Evolutionary conservation across 345 rosid genomes (phyloP), one percentile per base, ranked within the genome.

Genomic region (Schrenkiella parvula): DNA sequence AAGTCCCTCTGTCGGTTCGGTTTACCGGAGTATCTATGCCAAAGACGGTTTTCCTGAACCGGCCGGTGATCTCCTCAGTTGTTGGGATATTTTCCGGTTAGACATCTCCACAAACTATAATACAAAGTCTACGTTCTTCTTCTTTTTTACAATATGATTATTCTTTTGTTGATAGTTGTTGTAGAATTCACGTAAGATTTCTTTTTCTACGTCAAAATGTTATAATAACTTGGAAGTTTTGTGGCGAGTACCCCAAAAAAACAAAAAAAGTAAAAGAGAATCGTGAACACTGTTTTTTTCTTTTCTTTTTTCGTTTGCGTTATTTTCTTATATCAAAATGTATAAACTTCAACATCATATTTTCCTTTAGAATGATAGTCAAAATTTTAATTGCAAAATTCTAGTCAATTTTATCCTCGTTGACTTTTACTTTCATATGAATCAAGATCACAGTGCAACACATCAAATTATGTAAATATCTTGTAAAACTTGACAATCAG

Each of bases 71-170:
- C 55, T 95, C 83, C 70, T 88, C 46, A 83, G 88, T 72, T 88
- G 93, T 80, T 95, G 99, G 99, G 99, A 92, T 63, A 76, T 92
- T 81, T 95, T 95, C 82, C 93, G 98, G 99, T 95, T 44, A 34
- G 85, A 43, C 59, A 6, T 58, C 11, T 38, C 29, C 4, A 61
- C 8, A 18, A 15, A 17, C 52, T 17, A 17, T 31, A 5, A 3
- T 8, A 9, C 19, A 17, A 52, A 53, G 13, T 57, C 9, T 34
- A n/a, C n/a, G n/a, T n/a, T 34, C 9, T 34, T 34, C 39, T 10
- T 50, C 1, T 43, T 13, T 17, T 5, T 29, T 32, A 28, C 8
- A 19, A n/a, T 12, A 22, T 35, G 14, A 11, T 8, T 21, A 7
- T 3, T 18, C 3, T 22, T 11, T 7, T 59, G 3, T 14, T 66